Conservation (phyloP, 2,329 filamentous ascomycete genomes). For the Diplodia sapinea region DNA sequence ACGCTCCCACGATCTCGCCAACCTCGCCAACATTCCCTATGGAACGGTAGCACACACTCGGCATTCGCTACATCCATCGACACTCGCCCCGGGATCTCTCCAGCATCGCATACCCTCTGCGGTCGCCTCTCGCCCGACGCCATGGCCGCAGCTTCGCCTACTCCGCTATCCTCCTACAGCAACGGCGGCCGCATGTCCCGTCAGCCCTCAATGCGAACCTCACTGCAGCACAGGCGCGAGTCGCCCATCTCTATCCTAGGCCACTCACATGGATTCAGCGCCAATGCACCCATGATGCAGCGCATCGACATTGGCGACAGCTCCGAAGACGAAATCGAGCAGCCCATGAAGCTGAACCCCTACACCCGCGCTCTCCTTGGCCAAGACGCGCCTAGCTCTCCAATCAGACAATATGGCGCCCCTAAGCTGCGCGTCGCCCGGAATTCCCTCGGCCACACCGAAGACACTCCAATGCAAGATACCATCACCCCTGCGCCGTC, state of each 20-base stretch:
- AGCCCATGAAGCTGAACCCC: constrained; percentile 89
- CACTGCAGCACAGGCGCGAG: constrained; percentile 47
- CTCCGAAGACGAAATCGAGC: constrained; percentile 88
- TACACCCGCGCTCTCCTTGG: constrained; percentile 82
- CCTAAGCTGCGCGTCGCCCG: constrained; percentile 49
- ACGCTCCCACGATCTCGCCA: constrained; percentile 39
- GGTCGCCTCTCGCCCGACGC: constrained; percentile 28
- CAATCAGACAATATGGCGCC: constrained; percentile 38
- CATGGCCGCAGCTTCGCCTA: constrained; percentile 50
- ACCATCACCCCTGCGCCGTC: constrained; percentile 49
- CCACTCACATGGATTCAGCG: constrained; percentile 53
- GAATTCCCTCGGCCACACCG: constrained; percentile 43
- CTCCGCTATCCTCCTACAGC: constrained; percentile 47
- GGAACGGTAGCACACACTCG: constrained; percentile 46
- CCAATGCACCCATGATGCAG: constrained; percentile 54
- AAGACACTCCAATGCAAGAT: constrained; percentile 39
- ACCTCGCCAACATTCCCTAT: constrained; percentile 44
- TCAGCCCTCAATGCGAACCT: constrained; percentile 41
- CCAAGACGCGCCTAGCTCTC: constrained; percentile 53
- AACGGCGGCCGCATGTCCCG: constrained; percentile 44
- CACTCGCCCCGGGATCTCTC: constrained; percentile 7
- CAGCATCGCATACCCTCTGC: constrained; percentile 29
- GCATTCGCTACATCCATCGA: constrained; percentile 45
- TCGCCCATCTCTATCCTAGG: constrained; percentile 55
- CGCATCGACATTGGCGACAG: constrained; percentile 73